Evolutionary conservation across 108 stramenopile species (phyloP), one percentile per base, ranked within the genome.

Genomic region (Ochromonas danica): DNA sequence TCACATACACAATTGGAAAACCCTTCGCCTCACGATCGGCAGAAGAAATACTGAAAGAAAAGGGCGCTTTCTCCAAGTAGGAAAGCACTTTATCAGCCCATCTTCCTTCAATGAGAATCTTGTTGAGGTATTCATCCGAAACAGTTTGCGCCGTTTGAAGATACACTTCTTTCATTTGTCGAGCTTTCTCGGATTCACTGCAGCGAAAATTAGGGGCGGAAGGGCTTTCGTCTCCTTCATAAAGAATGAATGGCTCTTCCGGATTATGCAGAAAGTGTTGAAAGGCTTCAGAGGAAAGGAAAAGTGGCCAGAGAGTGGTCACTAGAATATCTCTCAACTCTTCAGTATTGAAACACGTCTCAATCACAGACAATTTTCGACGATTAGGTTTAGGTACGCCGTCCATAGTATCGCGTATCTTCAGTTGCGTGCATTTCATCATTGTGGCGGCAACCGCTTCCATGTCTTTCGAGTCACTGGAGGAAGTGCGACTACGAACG

Each of bases 1-100:
- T 67, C 10, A 67, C 63, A 67, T 67, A 67, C 17, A 67, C 63
- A 3, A 67, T 14, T 35, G 63, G 63, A 33, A 67, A 36, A 67
- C 63, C 63, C 25, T 67, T 36, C 35, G 6, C 14, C 17, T 36
- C 33, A 28, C 35, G 30, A 35, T 67, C 31, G 3, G 63, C 63
- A 67, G 63, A 35, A 33, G 63, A 3, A 36, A 67, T 22, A 28
- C 14, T 14, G 31, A 67, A 3, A 6, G 30, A 67, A 31, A 35
- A 67, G 30, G 63, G 27, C 6, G 31, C 17, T 3, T 67, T 33
- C 25, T 67, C 63, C 27, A 67, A 22, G 22, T 17, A 17, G 22
- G 10, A 17, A 22, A 57, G 51, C 10, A 22, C 10, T 22, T 57
- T 57, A 10, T 57, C 51, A 22, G 22, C 22, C 51, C 51, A 57